Evolutionary conservation across 768 basidiomycete species (phyloP).

Genomic region (Mycena polygramma): DNA sequence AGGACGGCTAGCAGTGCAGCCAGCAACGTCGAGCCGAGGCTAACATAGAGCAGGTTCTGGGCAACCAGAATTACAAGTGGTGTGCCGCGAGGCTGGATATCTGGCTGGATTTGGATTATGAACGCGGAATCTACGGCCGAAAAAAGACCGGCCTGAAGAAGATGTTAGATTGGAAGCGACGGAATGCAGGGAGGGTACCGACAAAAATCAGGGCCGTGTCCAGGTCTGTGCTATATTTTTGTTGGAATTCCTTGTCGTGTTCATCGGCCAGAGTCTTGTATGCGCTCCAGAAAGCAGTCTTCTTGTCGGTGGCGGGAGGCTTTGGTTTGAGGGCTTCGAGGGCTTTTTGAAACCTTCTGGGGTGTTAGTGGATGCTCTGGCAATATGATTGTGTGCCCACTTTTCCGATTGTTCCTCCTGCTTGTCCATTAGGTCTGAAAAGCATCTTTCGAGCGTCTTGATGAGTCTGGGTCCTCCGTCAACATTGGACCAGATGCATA

Average conservation of each 20-base stretch:
- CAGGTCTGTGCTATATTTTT: slow-evolving; percentile 21
- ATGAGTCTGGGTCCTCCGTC: too few relatives aligned
- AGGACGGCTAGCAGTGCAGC: not conserved
- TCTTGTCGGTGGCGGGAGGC: not conserved
- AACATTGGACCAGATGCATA: too few relatives aligned
- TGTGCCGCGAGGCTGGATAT: not conserved
- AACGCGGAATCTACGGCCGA: slow-evolving; percentile 2
- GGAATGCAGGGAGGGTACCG: not conserved
- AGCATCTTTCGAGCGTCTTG: too few relatives aligned
- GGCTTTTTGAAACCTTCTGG: not conserved
- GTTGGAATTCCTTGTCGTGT: slow-evolving; percentile 14
- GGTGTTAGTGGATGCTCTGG: not conserved
- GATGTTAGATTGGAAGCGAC: too few relatives aligned
- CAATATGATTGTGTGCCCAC: not conserved
- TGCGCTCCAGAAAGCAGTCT: slow-evolving; percentile 15
- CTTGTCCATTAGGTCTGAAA: not conserved
- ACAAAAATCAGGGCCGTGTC: slow-evolving; percentile 17
- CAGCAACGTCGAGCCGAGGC: not conserved
- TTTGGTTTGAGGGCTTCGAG: slow-evolving; percentile 4
- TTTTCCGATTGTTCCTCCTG: slow-evolving; percentile 8
- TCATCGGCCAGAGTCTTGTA: slow-evolving; percentile 21
- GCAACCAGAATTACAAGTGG: not conserved
- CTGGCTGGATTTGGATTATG: slow-evolving; percentile 8
- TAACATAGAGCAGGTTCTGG: slow-evolving; percentile 7
- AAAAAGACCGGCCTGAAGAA: slow-evolving; percentile 11